A percentile compares a stretch with the other conserved stretches of the same genome.
These are phyloP conservation scores for Digitaria exilis DNA, from an alignment of 202 grass and related monocot genomes.

Conservation along the genomic window DNA sequence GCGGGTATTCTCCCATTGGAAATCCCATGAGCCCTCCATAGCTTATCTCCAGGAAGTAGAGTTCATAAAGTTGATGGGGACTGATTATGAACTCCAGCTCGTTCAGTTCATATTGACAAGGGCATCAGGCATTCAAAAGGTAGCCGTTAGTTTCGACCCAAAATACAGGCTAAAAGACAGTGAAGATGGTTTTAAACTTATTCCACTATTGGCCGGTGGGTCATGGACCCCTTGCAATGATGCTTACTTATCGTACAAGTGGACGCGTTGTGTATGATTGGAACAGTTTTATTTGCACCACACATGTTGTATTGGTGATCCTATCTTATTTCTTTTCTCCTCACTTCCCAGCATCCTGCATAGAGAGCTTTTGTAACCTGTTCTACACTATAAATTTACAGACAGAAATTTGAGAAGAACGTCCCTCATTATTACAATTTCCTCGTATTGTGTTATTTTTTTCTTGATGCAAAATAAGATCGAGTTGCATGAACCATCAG, in stretches of 20 bases:
- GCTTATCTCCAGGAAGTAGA: neutral
- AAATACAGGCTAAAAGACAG: neutral
- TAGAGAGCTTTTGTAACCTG: too few relatives aligned
- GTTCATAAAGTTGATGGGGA: neutral
- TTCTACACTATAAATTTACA: too few relatives aligned
- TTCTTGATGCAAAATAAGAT: too few relatives aligned
- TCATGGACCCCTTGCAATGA: neutral
- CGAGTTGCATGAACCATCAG: too few relatives aligned
- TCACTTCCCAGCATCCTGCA: too few relatives aligned
- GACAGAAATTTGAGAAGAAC: too few relatives aligned
- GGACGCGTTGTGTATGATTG: neutral
- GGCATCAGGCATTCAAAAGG: neutral
- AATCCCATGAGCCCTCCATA: neutral
- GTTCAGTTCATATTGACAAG: neutral
- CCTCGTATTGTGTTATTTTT: too few relatives aligned
- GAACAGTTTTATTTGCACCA: neutral
- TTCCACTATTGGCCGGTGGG: neutral
- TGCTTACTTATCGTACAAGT: neutral
- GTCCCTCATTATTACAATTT: too few relatives aligned
- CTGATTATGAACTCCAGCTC: neutral
- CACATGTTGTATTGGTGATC: neutral
- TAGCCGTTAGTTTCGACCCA: neutral
- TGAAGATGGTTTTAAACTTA: neutral
- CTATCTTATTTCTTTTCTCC: neutral
- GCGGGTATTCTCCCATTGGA: neutral